phyloP scores from a whole-genome alignment of 2,329 filamentous ascomycete species.

The Fusarium sp. region DNA sequence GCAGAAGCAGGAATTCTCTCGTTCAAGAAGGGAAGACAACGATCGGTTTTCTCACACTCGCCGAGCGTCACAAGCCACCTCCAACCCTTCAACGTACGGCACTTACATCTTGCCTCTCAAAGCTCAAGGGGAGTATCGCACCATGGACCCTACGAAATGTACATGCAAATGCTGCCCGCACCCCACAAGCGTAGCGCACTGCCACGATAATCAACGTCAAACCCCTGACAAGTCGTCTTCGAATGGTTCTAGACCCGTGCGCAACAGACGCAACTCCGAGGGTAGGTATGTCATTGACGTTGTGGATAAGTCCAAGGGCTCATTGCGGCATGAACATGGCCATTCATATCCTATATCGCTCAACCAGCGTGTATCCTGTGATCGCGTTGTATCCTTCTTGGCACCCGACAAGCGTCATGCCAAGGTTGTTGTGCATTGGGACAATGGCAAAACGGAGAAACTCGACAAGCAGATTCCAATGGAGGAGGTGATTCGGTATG shows the following conservation, averaged over 20 bases:
- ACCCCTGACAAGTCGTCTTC: neutral
- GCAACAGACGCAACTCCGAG: constrained; percentile 9
- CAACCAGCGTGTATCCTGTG: constrained; percentile 23
- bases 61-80: neutral
- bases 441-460: constrained; percentile 43
- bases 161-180: constrained; percentile 47
- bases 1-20: neutral
- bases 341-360: constrained; percentile 42
- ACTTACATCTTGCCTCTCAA: constrained; percentile 44
- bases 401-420: constrained; percentile 41
- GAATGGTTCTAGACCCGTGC: constrained; percentile 5
- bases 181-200: constrained; percentile 32
- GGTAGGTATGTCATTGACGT: constrained; percentile 41
- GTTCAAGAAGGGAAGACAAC: constrained; percentile 10
- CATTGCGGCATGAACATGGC: constrained; percentile 35
- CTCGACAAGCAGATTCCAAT: constrained; percentile 44
- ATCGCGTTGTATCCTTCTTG: constrained; percentile 44
- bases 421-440: constrained; percentile 51
- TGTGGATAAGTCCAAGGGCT: constrained; percentile 39
- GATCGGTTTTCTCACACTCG: constrained; percentile 11
- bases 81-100: constrained; percentile 32
- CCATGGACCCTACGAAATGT: constrained; percentile 42
- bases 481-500: constrained; percentile 40
- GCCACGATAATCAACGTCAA: constrained; percentile 22
- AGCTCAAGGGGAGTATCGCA: constrained; percentile 30